These are phyloP conservation scores for Boletus subparvulus DNA, from an alignment of 768 basidiomycete genomes.

Conservation along the genomic window DNA sequence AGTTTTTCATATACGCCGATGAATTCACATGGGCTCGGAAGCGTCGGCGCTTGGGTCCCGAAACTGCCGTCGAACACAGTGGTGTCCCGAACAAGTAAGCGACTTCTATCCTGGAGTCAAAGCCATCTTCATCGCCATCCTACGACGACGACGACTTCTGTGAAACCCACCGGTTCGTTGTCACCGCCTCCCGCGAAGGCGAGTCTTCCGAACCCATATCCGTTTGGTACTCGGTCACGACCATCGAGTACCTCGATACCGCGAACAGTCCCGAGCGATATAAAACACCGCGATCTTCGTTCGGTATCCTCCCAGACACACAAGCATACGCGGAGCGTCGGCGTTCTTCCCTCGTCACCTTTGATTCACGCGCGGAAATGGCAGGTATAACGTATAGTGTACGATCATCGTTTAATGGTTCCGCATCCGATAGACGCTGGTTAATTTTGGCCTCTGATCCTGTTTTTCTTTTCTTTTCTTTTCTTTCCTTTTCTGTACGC, in stretches of 20 bases:
- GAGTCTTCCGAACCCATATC: background rate
- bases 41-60: background rate
- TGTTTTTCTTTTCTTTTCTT: background rate
- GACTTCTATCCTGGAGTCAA: slow-evolving; percentile 20
- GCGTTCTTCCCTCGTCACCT: background rate
- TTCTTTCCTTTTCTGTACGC: too few relatives aligned
- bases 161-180: background rate
- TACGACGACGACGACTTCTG: slow-evolving; percentile 1
- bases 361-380: slow-evolving; percentile 1
- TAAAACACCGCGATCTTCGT: slow-evolving; percentile 1
- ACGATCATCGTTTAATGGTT: background rate
- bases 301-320: slow-evolving; percentile 5
- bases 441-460: background rate
- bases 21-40: slow-evolving; percentile 3
- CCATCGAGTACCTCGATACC: slow-evolving; percentile 2
- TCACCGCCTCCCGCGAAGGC: background rate
- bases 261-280: background rate
- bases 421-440: background rate
- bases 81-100: slow-evolving; percentile 5
- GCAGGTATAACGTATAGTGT: slow-evolving; percentile 2
- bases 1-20: slow-evolving; percentile 7
- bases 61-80: slow-evolving; percentile 10
- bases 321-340: slow-evolving; percentile 1
- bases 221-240: background rate
- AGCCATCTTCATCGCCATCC: background rate